Conservation (phyloP, 345 rosid species). For the Rhodamnia argentea region DNA sequence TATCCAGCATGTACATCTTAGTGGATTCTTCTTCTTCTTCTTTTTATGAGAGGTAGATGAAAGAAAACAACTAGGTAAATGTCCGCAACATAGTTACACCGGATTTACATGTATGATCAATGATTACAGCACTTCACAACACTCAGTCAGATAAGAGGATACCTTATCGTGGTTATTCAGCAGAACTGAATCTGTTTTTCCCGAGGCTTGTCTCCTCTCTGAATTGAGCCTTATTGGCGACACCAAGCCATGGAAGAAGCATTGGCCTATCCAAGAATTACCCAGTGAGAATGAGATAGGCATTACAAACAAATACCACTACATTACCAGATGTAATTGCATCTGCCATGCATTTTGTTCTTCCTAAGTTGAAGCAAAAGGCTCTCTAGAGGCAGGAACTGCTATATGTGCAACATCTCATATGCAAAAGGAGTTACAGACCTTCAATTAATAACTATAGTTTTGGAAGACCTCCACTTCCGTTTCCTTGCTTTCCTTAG, state of each 20-base stretch:
- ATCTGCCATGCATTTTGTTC: background rate
- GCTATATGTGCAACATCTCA: background rate
- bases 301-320: background rate
- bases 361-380: background rate
- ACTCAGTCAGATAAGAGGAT: background rate
- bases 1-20: background rate
- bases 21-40: background rate
- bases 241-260: background rate
- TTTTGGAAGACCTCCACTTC: constrained; percentile 45
- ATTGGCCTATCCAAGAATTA: background rate
- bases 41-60: background rate
- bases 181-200: background rate
- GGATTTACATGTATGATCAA: background rate
- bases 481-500: constrained; percentile 72
- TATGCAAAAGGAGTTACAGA: background rate
- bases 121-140: background rate
- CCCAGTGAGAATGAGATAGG: background rate
- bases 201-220: background rate
- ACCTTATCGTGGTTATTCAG: background rate
- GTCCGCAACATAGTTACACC: background rate
- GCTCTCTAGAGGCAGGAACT: background rate
- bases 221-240: background rate
- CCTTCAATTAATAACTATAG: constrained; percentile 72
- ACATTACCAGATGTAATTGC: background rate
- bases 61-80: background rate